Evolutionary conservation across 2,329 filamentous ascomycete species (phyloP), one percentile per base, ranked within the genome.

Genomic region (Ophiostoma triangulosporum): DNA sequence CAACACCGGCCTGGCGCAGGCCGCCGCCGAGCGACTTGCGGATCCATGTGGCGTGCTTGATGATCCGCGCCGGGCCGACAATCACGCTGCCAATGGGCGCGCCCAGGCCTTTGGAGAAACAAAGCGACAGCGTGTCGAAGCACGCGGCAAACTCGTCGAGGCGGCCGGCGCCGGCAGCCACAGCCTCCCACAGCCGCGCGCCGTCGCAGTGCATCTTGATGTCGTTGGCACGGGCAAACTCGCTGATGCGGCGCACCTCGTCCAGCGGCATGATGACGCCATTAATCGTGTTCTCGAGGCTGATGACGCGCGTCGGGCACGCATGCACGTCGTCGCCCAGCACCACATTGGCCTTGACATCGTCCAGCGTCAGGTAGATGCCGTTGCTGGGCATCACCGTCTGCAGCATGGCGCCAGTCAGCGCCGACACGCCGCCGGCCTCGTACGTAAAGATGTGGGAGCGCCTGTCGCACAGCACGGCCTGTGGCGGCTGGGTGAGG

Each of bases 21-120:
- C 86, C 88, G 38, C 88, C 88, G 20, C 88, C 88, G 59, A 94
- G 81, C 26, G 80, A 78, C 70, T 95, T 94, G 54, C 88, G 74
- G 26, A 89, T 75, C 81, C 85, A 86, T n/a, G 84, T 71, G 4
- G 83, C 81, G 51, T 81, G 78, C 62, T 80, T 79, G 61, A 87
- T 75, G 59, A 83, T 77, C 1, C 68, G 66, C 53, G 72, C 69
- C 3, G 62, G 38, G 11, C 72, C 73, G 22, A 74, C 64, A 7
- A 76, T 53, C 52, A 75, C 66, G 59, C 71, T 74, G 14, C 74
- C 74, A 55, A 76, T 68, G 0, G 75, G 75, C 0, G 74, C 74
- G 14, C 74, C 74, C 3, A 78, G 68, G 5, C 73, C 72, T 61
- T 78, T 78, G 56, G 70, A 73, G 60, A 77, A 75, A 62, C 74